Evolutionary conservation across 257 asterid genomes (phyloP).

Genomic region (Ocimum tenuiflorum): DNA sequence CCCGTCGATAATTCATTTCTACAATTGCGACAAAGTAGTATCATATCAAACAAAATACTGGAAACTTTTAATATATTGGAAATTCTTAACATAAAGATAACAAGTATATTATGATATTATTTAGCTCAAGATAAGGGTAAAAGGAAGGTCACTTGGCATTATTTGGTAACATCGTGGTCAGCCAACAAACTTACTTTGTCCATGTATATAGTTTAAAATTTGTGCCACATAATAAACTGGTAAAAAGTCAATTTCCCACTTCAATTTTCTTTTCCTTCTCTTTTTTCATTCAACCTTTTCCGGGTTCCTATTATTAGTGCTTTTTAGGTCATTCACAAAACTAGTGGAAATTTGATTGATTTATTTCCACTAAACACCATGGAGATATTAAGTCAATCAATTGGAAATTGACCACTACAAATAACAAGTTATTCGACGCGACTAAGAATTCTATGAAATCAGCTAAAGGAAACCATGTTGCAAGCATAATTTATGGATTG

Average conservation of each 20-base stretch:
- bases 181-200: conserved; percentile 11
- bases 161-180: neutral
- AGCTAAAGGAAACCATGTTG: neutral
- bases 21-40: too few relatives aligned
- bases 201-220: neutral
- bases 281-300: neutral
- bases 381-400: neutral
- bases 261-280: neutral
- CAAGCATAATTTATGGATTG: neutral
- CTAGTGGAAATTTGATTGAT: conserved; percentile 20
- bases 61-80: too few relatives aligned
- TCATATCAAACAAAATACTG: too few relatives aligned
- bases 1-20: too few relatives aligned
- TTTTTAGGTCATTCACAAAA: conserved; percentile 5
- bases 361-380: conserved; percentile 17
- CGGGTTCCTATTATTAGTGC: conserved; percentile 6
- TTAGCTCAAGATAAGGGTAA: neutral
- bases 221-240: neutral
- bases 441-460: neutral
- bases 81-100: neutral
- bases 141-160: neutral
- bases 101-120: too few relatives aligned
- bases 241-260: conserved; percentile 7
- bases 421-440: neutral
- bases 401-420: conserved; percentile 5